phyloP scores from a whole-genome alignment of 1,139 yeast species.

The Sugiyamaella grinbergsii region DNA sequence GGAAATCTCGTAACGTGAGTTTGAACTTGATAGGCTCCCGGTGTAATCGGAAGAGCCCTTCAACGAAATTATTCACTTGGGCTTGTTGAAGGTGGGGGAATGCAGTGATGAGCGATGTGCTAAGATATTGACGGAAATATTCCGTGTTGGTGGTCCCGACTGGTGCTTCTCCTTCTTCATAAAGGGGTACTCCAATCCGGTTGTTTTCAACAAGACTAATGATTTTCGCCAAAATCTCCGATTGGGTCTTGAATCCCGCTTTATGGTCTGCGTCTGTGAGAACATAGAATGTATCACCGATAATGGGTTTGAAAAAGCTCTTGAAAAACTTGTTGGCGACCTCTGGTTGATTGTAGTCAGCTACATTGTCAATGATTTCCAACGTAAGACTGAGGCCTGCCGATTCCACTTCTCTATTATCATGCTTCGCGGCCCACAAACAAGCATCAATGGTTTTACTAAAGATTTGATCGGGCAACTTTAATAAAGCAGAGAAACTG shows the following conservation, averaged over 20 bases:
- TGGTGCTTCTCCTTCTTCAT: constrained; percentile 65
- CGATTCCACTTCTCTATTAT: constrained; percentile 92
- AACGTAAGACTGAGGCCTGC: constrained; percentile 80
- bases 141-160: constrained; percentile 80
- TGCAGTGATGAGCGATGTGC: constrained; percentile 77
- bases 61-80: constrained; percentile 79
- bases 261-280: constrained; percentile 97
- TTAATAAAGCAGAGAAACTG: constrained; percentile 82
- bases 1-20: constrained; percentile 88
- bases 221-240: constrained; percentile 80
- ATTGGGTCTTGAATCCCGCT: constrained; percentile 89
- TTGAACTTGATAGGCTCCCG: constrained; percentile 76
- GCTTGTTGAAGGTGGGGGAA: constrained; percentile 87
- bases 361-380: constrained; percentile 82
- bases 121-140: constrained; percentile 79
- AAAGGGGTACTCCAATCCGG: constrained; percentile 74
- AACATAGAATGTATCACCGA: constrained; percentile 89
- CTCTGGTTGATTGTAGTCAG: constrained; percentile 65
- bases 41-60: constrained; percentile 69
- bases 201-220: constrained; percentile 80
- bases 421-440: constrained; percentile 97
- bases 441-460: constrained; percentile 90
- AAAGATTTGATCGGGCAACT: constrained; percentile 90
- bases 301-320: constrained; percentile 83
- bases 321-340: constrained; percentile 87